Evolutionary conservation across 1,139 yeast genomes (phyloP), one percentile per base, ranked within the genome.

Genomic region (Saccharomyces hybrid): DNA sequence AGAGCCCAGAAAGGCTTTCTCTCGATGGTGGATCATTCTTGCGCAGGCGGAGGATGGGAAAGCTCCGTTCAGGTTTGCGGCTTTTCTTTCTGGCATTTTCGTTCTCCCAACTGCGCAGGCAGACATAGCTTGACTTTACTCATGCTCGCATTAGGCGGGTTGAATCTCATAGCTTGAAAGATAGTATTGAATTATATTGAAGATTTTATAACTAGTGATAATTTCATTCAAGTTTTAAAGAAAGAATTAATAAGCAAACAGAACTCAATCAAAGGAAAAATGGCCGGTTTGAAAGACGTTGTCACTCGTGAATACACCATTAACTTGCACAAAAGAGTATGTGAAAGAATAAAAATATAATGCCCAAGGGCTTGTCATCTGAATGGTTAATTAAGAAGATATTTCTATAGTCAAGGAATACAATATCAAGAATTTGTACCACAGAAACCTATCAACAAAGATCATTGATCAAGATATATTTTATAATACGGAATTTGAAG

Each of bases 251-350:
- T 48, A 47, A 30, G 47, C 23, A 30, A 32, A 48, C 44, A 67
- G 74, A 74, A 78, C 74, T 78, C 69, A 63, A 66, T 68, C 70
- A 54, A 60, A 59, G 60, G 70, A 68, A 80, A 80, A 78, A 82
- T 81, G 81, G 87, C 89, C 83, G 97, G 97, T 80, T 83, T 89
- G 78, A 89, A 89, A 83, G 98, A 93, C 93, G 97, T 90, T 80
- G 97, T 95, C 80, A 88, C 99, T 78, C 96, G 99, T 81, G 99
- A 95, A 83, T 95, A 95, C 90, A 95, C 99, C 85, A 91, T 95
- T 81, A 93, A 95, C 91, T 82, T 93, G 80, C 96, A 90, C 96
- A 93, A 90, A 82, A 90, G 98, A 83, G 96, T 88, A 84, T 78
- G 95, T 86, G 57, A 44, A 38, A 23, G 27, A 44, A 11, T 28